Evolutionary conservation across 495 filamentous ascomycete species (phyloP).

Genomic region (Daldinia decipiens): DNA sequence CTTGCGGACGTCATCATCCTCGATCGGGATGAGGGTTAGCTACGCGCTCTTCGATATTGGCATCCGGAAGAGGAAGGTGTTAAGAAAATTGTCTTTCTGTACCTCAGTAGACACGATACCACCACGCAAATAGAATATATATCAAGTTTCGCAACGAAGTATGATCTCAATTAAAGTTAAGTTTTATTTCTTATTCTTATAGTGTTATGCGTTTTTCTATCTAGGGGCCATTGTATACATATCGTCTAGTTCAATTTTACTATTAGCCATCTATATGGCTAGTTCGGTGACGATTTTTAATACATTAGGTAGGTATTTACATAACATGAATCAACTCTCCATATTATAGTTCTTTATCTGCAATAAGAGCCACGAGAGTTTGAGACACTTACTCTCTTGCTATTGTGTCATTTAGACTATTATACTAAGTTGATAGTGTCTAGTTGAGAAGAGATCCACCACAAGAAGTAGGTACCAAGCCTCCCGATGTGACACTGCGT

Average conservation of each 20-base stretch:
- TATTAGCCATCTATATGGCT: too few species aligned
- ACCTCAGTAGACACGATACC: conserved; percentile 23
- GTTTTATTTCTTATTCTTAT: too few species aligned
- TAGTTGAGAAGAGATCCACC: not conserved
- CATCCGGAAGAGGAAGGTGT: conserved; percentile 25
- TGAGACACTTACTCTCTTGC: not conserved
- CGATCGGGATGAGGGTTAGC: not conserved
- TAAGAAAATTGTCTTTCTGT: conserved; percentile 8
- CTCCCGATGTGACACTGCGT: conserved; percentile 22
- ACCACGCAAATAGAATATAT: not conserved
- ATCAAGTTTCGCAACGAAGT: not conserved
- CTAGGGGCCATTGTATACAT: not conserved
- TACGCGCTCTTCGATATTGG: not conserved
- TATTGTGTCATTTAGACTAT: not conserved
- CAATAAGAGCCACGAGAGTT: too few species aligned
- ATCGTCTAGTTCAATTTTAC: too few species aligned
- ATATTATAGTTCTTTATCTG: too few species aligned
- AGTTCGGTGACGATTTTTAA: too few species aligned
- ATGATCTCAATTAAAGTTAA: too few species aligned
- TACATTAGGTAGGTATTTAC: too few species aligned
- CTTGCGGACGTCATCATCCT: not conserved
- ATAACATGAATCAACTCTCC: too few species aligned
- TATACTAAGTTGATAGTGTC: not conserved
- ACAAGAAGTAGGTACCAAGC: not conserved
- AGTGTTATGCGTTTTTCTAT: too few species aligned